Evolutionary conservation across 108 stramenopile species (phyloP).

Genomic region (Fragilaria radians): DNA sequence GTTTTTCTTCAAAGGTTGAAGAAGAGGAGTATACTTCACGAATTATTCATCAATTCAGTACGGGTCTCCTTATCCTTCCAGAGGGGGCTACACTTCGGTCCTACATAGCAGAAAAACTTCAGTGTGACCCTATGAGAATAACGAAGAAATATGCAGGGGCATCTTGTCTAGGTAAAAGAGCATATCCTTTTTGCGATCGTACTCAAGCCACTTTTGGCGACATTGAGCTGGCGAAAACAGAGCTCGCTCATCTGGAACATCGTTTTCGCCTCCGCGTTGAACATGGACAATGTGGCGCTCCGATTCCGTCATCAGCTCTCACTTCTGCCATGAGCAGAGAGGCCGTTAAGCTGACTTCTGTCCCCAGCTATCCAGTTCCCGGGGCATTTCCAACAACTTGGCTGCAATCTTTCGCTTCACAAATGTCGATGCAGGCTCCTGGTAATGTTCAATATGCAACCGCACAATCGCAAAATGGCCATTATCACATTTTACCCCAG

Average conservation of each 20-base stretch:
- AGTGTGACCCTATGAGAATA: conserved; percentile 97
- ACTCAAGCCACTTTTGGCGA: conserved; percentile 40
- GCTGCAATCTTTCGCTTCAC: background rate
- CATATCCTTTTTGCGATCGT: conserved; percentile 58
- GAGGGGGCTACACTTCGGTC: conserved; percentile 89
- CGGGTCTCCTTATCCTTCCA: conserved; percentile 84
- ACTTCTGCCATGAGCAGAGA: background rate
- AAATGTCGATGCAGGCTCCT: background rate
- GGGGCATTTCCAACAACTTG: background rate
- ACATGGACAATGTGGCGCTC: conserved; percentile 37
- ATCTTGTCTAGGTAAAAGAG: conserved; percentile 83
- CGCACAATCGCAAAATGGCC: background rate
- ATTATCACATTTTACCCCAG: background rate
- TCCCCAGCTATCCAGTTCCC: background rate
- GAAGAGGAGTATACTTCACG: conserved; percentile 86
- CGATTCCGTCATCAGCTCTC: conserved; percentile 13
- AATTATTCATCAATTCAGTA: conserved; percentile 88
- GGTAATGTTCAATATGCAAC: background rate
- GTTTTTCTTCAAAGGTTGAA: conserved; percentile 51
- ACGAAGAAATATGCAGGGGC: conserved; percentile 97
- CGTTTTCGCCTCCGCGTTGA: conserved; percentile 55
- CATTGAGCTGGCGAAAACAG: conserved; percentile 51
- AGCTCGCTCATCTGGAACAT: conserved; percentile 54
- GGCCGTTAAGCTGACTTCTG: background rate
- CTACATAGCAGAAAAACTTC: conserved; percentile 90